Evolutionary conservation across 2,329 filamentous ascomycete genomes (phyloP).

Genomic region (Neopestalotiopsis clavispora): DNA sequence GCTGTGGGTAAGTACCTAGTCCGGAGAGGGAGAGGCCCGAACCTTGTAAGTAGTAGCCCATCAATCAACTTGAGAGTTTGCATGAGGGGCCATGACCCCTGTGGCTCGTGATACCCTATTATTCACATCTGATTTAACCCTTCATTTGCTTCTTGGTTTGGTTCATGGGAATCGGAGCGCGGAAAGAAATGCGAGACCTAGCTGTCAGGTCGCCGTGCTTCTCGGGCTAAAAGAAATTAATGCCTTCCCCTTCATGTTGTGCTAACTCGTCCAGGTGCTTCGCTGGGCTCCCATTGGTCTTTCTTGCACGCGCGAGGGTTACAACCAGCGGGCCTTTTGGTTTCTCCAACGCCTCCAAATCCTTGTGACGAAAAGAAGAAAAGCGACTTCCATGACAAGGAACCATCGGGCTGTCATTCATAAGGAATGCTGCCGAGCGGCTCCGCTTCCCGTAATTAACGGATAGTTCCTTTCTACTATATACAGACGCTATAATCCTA

Average conservation of each 20-base stretch:
- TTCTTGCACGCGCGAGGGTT: neutral
- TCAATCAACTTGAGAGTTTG: slow-evolving; percentile 5
- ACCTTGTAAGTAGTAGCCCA: neutral
- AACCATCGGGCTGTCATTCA: neutral
- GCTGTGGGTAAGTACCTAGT: neutral
- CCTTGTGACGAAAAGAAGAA: neutral
- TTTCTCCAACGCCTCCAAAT: neutral
- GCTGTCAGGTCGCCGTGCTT: neutral
- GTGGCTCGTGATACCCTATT: neutral
- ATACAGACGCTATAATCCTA: slow-evolving; percentile 5
- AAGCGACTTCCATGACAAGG: neutral
- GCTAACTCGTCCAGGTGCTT: neutral
- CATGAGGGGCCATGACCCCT: neutral
- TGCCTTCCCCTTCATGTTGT: neutral
- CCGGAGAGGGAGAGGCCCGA: neutral
- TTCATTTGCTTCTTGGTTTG: neutral
- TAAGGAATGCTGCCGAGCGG: slow-evolving; percentile 1
- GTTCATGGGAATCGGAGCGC: neutral
- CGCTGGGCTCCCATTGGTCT: neutral
- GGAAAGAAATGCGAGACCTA: neutral
- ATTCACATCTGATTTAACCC: neutral
- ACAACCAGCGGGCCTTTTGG: neutral
- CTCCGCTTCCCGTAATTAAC: neutral
- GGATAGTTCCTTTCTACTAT: neutral
- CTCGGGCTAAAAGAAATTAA: neutral